A percentile compares a stretch with the other conserved stretches of the same genome.
Conservation (phyloP, 2,329 filamentous ascomycete genomes). For the Fragosphaeria purpurea region DNA sequence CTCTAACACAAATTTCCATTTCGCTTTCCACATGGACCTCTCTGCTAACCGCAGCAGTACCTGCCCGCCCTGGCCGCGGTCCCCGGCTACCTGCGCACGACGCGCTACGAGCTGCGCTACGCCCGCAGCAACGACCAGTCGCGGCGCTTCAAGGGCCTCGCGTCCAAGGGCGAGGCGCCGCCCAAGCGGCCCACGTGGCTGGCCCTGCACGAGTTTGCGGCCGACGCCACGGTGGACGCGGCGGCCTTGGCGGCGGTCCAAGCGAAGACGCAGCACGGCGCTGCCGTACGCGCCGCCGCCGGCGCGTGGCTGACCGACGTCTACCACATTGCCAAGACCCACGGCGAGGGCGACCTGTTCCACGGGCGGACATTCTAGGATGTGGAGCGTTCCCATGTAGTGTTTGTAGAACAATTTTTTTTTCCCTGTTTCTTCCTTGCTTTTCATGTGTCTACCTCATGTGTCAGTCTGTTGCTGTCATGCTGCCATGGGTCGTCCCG, state of each 20-base stretch:
- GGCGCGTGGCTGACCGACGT: slow-evolving; percentile 5
- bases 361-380: slow-evolving; percentile 3
- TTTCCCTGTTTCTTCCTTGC: too few relatives aligned
- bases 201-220: slow-evolving; percentile 7
- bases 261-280: not conserved
- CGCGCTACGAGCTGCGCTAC: slow-evolving; percentile 15
- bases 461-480: too few relatives aligned
- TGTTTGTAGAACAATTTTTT: too few relatives aligned
- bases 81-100: slow-evolving; percentile 17
- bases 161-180: slow-evolving; percentile 11
- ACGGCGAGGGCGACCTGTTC: slow-evolving; percentile 11
- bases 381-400: not conserved
- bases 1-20: too few relatives aligned
- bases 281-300: slow-evolving; percentile 4
- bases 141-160: slow-evolving; percentile 14
- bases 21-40: too few relatives aligned
- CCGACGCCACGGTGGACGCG: not conserved
- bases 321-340: slow-evolving; percentile 8
- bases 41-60: slow-evolving; percentile 3
- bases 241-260: not conserved
- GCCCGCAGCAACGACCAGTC: slow-evolving; percentile 17
- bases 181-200: slow-evolving; percentile 12
- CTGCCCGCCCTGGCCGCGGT: slow-evolving; percentile 6
- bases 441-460: too few relatives aligned
- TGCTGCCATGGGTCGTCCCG: slow-evolving; percentile 40